Evolutionary conservation across 495 filamentous ascomycete species (phyloP).

Genomic region (Rostrohypoxylon terebratum): DNA sequence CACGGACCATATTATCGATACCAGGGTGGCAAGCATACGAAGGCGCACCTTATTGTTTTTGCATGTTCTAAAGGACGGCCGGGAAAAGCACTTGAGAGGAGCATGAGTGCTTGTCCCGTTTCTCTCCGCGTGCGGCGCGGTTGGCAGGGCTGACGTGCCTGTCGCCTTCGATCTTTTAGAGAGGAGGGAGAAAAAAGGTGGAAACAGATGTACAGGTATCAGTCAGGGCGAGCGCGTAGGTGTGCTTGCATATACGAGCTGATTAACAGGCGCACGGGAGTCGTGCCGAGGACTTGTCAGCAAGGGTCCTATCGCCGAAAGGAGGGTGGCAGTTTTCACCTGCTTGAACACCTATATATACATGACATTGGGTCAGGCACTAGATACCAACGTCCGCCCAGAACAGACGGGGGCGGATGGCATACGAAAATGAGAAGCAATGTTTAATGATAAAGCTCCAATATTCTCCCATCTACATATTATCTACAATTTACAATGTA

Average conservation of each 20-base stretch:
- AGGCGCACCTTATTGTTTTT: slow-evolving; percentile 44
- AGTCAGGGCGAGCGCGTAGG: slow-evolving; percentile 19
- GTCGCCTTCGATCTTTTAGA: slow-evolving; percentile 6
- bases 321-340: slow-evolving; percentile 35
- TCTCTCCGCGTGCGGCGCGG: slow-evolving; percentile 14
- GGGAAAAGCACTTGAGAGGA: slow-evolving; percentile 39
- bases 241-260: slow-evolving; percentile 33
- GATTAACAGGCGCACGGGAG: slow-evolving; percentile 32
- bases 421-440: slow-evolving; percentile 49
- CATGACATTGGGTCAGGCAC: slow-evolving; percentile 41
- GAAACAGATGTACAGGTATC: slow-evolving; percentile 30
- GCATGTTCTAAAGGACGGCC: slow-evolving; percentile 43
- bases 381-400: slow-evolving; percentile 49
- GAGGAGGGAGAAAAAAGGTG: slow-evolving; percentile 21
- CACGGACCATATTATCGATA: slow-evolving; percentile 47
- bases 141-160: slow-evolving; percentile 11
- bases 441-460: slow-evolving; percentile 41
- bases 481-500: background rate
- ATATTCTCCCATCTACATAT: background rate
- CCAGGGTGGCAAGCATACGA: slow-evolving; percentile 51
- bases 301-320: slow-evolving; percentile 13
- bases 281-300: slow-evolving; percentile 25
- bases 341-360: slow-evolving; percentile 43
- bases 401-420: slow-evolving; percentile 46
- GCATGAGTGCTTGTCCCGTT: slow-evolving; percentile 38